phyloP scores from a whole-genome alignment of 192 early-diverging fungal genomes.

The Coemansia sp. region DNA sequence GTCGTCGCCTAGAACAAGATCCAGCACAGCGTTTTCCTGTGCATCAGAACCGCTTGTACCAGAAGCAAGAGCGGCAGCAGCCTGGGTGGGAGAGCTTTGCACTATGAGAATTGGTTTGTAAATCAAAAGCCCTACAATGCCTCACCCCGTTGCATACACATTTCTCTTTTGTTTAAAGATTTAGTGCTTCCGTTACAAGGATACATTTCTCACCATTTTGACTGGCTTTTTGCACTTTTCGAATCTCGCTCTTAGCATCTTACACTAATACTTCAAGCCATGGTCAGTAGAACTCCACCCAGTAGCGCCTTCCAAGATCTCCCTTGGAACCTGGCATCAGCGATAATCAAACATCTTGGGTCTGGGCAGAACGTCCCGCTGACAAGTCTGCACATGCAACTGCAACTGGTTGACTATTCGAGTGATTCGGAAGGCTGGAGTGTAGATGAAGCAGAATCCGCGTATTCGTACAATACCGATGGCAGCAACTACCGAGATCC shows the following conservation, averaged over 20 bases:
- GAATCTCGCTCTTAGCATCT: too few relatives aligned
- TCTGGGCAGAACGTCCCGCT: neutral
- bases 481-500: neutral
- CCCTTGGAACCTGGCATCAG: neutral
- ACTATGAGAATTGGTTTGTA: too few relatives aligned
- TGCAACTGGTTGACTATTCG: neutral
- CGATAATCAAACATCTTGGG: neutral
- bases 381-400: neutral
- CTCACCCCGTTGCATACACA: too few relatives aligned
- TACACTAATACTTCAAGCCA: too few relatives aligned
- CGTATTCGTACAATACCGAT: neutral
- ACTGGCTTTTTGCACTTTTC: too few relatives aligned
- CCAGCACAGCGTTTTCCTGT: slow-evolving; percentile 32
- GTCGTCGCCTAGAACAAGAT: slow-evolving; percentile 32
- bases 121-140: too few relatives aligned
- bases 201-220: too few relatives aligned
- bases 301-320: neutral
- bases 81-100: slow-evolving; percentile 4
- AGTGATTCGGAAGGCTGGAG: neutral
- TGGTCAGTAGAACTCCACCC: too few relatives aligned
- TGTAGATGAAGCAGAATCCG: neutral
- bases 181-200: too few relatives aligned
- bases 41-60: neutral
- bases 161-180: too few relatives aligned
- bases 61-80: neutral